Percentiles rank a stretch among this genome's conserved stretches.
Evolutionary conservation across 106 monocot genomes (phyloP).

Genomic region (Apostasia shenzhenica): DNA sequence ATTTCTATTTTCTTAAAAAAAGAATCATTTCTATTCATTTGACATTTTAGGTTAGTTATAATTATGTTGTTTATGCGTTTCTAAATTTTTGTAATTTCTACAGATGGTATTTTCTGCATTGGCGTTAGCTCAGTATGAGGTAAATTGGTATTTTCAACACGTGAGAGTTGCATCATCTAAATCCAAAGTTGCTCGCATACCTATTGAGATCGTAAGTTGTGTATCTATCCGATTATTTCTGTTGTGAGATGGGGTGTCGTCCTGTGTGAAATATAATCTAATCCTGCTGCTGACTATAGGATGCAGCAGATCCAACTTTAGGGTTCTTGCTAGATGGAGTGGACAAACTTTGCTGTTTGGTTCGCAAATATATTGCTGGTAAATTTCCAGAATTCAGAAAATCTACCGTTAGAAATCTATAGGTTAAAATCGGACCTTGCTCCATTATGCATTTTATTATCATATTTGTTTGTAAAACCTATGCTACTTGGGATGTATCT

Average conservation of each 20-base stretch:
- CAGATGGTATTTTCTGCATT: conserved; percentile 99
- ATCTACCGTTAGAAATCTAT: neutral
- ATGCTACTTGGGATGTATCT: neutral
- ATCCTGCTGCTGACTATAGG: conserved; percentile 37
- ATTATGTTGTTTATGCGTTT: neutral
- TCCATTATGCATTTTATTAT: neutral
- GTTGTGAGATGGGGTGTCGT: neutral
- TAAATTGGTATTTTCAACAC: conserved; percentile 95
- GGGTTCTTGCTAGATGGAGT: conserved; percentile 95
- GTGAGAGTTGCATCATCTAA: conserved; percentile 68
- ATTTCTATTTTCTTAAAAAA: too few relatives aligned
- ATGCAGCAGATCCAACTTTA: conserved; percentile 83
- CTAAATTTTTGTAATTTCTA: conserved; percentile 1
- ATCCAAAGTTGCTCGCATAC: conserved; percentile 43
- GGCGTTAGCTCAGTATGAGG: conserved; percentile 89
- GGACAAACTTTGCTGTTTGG: conserved; percentile 83
- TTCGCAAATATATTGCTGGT: conserved; percentile 96
- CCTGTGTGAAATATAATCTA: neutral
- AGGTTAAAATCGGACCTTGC: neutral
- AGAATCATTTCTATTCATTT: too few relatives aligned
- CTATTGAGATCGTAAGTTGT: conserved; percentile 75
- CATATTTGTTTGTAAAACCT: too few relatives aligned
- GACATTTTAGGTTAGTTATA: too few relatives aligned
- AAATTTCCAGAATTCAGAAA: conserved; percentile 1
- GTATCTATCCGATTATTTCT: conserved; percentile 1